phyloP scores from a whole-genome alignment of 2,329 filamentous ascomycete genomes.

The Aurifilum marmelostoma region DNA sequence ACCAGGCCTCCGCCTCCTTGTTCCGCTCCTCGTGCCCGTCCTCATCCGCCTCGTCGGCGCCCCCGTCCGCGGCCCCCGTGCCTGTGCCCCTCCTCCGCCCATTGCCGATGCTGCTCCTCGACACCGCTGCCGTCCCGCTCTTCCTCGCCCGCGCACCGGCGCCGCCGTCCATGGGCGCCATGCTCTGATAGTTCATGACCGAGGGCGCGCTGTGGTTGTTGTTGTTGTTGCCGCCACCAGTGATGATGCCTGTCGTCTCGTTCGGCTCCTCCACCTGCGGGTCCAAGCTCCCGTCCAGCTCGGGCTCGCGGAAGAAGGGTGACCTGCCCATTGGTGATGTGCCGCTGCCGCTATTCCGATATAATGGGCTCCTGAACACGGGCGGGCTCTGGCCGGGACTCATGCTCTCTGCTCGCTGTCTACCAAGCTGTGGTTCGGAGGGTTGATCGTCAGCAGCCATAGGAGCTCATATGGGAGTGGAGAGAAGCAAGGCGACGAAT shows the following conservation, averaged over 20 bases:
- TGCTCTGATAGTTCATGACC: conserved; percentile 29
- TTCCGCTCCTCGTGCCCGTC: conserved; percentile 27
- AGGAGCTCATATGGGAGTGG: neutral
- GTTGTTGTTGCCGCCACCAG: neutral
- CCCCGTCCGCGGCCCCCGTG: neutral
- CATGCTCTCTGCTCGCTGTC: conserved; percentile 30
- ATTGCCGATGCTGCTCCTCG: conserved; percentile 14
- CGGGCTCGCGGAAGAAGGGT: conserved; percentile 4
- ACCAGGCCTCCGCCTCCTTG: conserved; percentile 42
- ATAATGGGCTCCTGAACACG: conserved; percentile 14
- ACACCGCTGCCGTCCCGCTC: neutral
- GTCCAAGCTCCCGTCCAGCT: neutral
- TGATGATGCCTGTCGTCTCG: conserved; percentile 26
- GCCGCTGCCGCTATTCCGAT: conserved; percentile 12
- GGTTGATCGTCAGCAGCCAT: neutral
- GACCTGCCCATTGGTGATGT: neutral
- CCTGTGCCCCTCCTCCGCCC: conserved; percentile 11
- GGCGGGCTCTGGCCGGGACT: conserved; percentile 24
- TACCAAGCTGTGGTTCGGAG: conserved; percentile 17
- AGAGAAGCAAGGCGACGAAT: neutral
- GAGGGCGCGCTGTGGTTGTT: conserved; percentile 8
- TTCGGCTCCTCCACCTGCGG: conserved; percentile 1
- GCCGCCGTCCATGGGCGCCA: conserved; percentile 15
- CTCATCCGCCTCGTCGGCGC: conserved; percentile 20
- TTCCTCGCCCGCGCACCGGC: conserved; percentile 17